Evolutionary conservation across 768 basidiomycete genomes (phyloP).

Genomic region (Russula earlei): DNA sequence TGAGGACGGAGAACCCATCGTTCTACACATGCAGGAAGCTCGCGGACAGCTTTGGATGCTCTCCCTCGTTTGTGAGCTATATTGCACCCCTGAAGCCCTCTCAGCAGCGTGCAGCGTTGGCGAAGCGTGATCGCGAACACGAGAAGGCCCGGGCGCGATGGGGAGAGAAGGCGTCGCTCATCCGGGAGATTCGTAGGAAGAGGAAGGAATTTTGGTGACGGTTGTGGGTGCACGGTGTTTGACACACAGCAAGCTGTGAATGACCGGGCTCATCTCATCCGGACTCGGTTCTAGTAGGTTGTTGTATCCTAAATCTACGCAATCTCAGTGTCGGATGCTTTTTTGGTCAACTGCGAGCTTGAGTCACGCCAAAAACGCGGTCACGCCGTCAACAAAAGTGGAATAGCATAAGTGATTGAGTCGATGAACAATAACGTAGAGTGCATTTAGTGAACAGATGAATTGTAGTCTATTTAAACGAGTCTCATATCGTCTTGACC

Average conservation of each 20-base stretch:
- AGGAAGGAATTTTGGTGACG: slow-evolving; percentile 63
- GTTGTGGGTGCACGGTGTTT: no score
- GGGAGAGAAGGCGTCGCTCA: slow-evolving; percentile 59
- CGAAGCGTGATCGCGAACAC: slow-evolving; percentile 38
- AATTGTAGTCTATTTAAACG: slow-evolving; percentile 2
- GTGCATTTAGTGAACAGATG: neutral
- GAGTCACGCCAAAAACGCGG: slow-evolving; percentile 6
- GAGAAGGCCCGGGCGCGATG: slow-evolving; percentile 44
- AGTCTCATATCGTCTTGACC: slow-evolving; percentile 12
- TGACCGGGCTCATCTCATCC: no score
- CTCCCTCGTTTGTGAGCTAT: slow-evolving; percentile 53
- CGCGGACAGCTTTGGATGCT: slow-evolving; percentile 71
- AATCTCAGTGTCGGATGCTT: neutral
- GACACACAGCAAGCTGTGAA: no score
- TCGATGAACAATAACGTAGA: slow-evolving; percentile 5
- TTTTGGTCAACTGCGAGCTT: neutral
- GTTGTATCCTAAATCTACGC: neutral
- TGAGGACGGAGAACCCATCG: slow-evolving; percentile 49
- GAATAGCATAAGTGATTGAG: no score
- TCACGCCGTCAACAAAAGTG: no score
- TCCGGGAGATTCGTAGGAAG: slow-evolving; percentile 55
- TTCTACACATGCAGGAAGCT: slow-evolving; percentile 54
- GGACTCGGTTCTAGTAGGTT: neutral
- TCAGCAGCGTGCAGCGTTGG: slow-evolving; percentile 35
- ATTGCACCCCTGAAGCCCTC: slow-evolving; percentile 53